These are phyloP conservation scores for Pseudocercospora crystallina DNA, from an alignment of 2,329 filamentous ascomycete genomes.

Conservation along the genomic window DNA sequence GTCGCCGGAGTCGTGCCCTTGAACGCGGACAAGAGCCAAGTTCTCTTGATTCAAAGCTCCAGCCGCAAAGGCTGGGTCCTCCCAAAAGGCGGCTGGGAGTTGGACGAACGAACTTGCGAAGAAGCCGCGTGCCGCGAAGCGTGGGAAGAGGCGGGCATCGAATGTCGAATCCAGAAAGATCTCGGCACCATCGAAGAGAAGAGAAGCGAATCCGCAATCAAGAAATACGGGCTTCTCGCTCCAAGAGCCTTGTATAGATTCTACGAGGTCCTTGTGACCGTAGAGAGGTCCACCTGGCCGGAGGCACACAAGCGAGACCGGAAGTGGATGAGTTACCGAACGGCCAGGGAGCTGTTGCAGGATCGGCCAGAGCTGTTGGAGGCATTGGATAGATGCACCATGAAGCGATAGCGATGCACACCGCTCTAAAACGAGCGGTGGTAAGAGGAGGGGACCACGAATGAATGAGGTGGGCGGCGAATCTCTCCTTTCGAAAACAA, in stretches of 20 bases:
- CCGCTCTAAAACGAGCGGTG: too few species aligned
- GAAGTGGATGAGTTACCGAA: slow-evolving; percentile 81
- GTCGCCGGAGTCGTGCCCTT: slow-evolving; percentile 93
- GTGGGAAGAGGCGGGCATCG: slow-evolving; percentile 96
- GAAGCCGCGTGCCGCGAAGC: slow-evolving; percentile 85
- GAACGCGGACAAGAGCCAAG: slow-evolving; percentile 79
- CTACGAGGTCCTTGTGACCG: slow-evolving; percentile 83
- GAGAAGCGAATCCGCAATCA: slow-evolving; percentile 47
- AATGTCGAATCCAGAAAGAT: slow-evolving; percentile 79
- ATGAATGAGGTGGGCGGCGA: too few species aligned
- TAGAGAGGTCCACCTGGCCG: slow-evolving; percentile 85
- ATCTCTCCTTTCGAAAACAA: too few species aligned
- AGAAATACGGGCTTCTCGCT: slow-evolving; percentile 46
- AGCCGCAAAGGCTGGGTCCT: slow-evolving; percentile 92
- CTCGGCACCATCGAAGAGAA: slow-evolving; percentile 84
- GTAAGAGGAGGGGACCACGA: too few species aligned
- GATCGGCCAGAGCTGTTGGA: slow-evolving; percentile 83
- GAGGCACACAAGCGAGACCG: slow-evolving; percentile 89
- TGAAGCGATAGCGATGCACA: slow-evolving; percentile 30
- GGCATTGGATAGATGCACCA: slow-evolving; percentile 71
- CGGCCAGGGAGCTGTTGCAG: slow-evolving; percentile 76
- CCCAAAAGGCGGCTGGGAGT: slow-evolving; percentile 97
- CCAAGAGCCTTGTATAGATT: slow-evolving; percentile 79
- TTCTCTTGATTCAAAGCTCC: slow-evolving; percentile 91
- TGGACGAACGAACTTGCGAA: slow-evolving; percentile 82